A percentile compares a stretch with the other conserved stretches of the same genome.
These are phyloP conservation scores for Saccharomycopsis hybrid DNA, from an alignment of 1,139 yeast genomes.

Conservation along the genomic window DNA sequence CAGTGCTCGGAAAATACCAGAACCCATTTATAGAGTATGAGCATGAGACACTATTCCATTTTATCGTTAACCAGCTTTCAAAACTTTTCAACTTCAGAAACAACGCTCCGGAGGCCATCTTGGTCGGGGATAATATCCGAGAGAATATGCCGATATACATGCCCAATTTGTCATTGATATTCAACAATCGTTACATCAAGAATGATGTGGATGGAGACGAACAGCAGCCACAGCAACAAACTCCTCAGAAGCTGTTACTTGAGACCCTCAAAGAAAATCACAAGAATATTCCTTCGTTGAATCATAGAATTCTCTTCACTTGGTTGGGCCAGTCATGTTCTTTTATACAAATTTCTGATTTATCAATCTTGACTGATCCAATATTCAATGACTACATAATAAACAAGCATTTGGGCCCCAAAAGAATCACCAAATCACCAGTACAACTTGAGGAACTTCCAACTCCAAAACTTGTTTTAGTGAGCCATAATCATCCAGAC, in stretches of 20 bases:
- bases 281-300: conserved; percentile 29
- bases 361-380: conserved; percentile 82
- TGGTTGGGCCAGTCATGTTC: conserved; percentile 96
- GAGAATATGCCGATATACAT: conserved; percentile 48
- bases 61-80: conserved; percentile 59
- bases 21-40: conserved; percentile 92
- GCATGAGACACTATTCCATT: conserved; percentile 84
- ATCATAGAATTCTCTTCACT: conserved; percentile 56
- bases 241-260: neutral
- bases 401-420: conserved; percentile 66
- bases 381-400: conserved; percentile 65
- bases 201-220: conserved; percentile 26
- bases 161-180: conserved; percentile 49
- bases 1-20: conserved; percentile 73
- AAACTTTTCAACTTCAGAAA: conserved; percentile 42
- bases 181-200: conserved; percentile 29
- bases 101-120: neutral
- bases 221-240: conserved; percentile 7
- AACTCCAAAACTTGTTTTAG: conserved; percentile 62
- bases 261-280: neutral
- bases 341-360: conserved; percentile 60
- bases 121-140: conserved; percentile 31
- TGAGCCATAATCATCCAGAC: conserved; percentile 94
- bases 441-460: conserved; percentile 58
- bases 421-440: conserved; percentile 69